Evolutionary conservation across 2,329 filamentous ascomycete genomes (phyloP), one percentile per base, ranked within the genome.

Genomic region (Sordariomycetes sp.): DNA sequence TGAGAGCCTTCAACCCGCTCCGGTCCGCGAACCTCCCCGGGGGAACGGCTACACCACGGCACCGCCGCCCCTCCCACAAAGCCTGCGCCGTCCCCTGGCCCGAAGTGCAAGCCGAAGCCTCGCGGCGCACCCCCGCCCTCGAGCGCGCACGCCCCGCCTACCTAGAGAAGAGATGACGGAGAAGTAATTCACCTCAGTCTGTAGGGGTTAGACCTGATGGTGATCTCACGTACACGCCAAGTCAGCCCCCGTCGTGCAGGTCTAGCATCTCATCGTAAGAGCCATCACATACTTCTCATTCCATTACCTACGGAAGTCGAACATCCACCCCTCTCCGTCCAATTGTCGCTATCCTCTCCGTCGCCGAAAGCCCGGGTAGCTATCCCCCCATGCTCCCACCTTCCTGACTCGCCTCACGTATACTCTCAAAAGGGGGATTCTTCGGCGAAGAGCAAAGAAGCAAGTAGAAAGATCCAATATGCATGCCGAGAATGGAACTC

Each of bases 131-230:
- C 52, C 15, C n/a, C 6, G 13, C 32, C 3, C 32, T 53, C 25
- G 32, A 53, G 52, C 52, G 24, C 17, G 15, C 2, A 53, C 20
- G 25, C 25, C 25, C 52, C 2, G 5, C 24, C 4, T 24, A 58
- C 48, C 34, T 42, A 3, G 64, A 66, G n/a, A 76, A 79, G 60
- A 75, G 65, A 67, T n/a, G 22, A 50, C 22, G 45, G 45, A 24
- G 45, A 24, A 1, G 20, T 20, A 6, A 22, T 50, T 24, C 45
- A 50, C 5, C 20, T 50, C 8, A 20, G 6, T 22, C 20, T 48
- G 17, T 48, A 48, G 20, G 8, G 28, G 28, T 8, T 8, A 32
- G 28, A 8, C 8, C 8, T 8, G 8, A 32, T 32, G 28, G 4
- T 32, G 28, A 32, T 32, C 28, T 32, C 28, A 32, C 28, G 8